Base-by-base conservation (phyloP, 2,329 filamentous ascomycete genomes). In the Calonectria ilicicola region DNA sequence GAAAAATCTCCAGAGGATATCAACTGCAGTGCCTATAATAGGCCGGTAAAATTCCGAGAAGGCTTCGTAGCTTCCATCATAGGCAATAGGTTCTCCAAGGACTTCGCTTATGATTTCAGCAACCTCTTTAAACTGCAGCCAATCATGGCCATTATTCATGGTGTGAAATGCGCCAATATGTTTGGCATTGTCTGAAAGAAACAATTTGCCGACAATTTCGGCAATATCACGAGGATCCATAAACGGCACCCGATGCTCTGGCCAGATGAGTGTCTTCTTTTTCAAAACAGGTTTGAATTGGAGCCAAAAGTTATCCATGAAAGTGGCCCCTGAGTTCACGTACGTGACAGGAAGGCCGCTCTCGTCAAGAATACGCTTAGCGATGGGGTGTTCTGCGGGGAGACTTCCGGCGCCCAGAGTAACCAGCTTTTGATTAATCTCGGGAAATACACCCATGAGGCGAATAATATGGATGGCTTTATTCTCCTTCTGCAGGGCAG, bases 61-160 rank as follows among this genome's bases (percentile, higher is more conserved):
- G 26, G 64, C 47, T 17, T 56, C 47, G 12, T 40, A 66, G 26
- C 35, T 56, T 21, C 47, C 47, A n/a, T 66, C 64, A 19, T 66
- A 56, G 2, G 4, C 19, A 21, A 66, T 23, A 6, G 32, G 32
- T 12, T 40, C 40, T 23, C 47, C 47, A 10, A 66, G 47, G 2
- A 66, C 32, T 17, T 66, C 64, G 19, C 32, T 19, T 2, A 53
- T 27, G 5, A 66, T 66, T 17, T 17, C 21, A 10, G 40, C 47
- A 10, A 56, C 21, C 6, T 66, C 64, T 2, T 53, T 40, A 17
- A 44, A 66, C 19, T 38, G 26, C 9, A 66, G 17, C 47, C 64
- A 66, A 26, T 66, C 64, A 42, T 44, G 17, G n/a, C 47, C 64
- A 15, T 66, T 66, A 19, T 56, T 66, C 47, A 66, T 66, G 7